Evolutionary conservation across 1,284 basidiomycete genomes (phyloP).

Genomic region (Termitomyces sp.): DNA sequence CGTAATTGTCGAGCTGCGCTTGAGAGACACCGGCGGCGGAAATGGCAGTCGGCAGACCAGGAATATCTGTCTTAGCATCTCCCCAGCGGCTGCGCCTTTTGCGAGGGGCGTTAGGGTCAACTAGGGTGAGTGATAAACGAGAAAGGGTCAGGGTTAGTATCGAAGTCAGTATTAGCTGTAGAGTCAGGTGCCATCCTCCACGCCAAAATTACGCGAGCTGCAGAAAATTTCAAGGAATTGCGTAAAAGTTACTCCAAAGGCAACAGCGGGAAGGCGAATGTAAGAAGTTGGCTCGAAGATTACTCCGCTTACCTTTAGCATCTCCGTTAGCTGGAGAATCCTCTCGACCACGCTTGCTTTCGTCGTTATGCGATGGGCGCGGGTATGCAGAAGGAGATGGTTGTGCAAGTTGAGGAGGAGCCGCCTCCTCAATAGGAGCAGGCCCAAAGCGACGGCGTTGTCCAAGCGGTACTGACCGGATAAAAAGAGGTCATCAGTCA

Average conservation of each 20-base stretch:
- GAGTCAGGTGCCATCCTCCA: conserved; percentile 31
- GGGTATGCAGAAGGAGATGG: conserved; percentile 81
- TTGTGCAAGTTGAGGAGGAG: conserved; percentile 77
- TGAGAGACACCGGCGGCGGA: conserved; percentile 87
- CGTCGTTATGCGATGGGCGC: conserved; percentile 51
- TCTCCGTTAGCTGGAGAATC: conserved; percentile 50
- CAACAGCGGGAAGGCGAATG: conserved; percentile 10
- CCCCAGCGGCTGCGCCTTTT: conserved; percentile 96
- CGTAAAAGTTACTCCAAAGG: conserved; percentile 18
- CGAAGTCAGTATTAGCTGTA: conserved; percentile 44
- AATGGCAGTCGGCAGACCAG: conserved; percentile 89
- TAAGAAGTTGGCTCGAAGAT: conserved; percentile 10
- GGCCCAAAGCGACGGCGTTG: conserved; percentile 86
- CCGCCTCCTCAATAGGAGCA: conserved; percentile 68
- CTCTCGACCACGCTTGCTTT: conserved; percentile 53
- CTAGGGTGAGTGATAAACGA: conserved; percentile 42
- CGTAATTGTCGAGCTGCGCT: conserved; percentile 92
- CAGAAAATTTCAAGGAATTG: conserved; percentile 12
- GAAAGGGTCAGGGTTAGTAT: conserved; percentile 53
- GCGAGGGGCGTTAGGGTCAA: conserved; percentile 77
- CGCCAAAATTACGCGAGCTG: conserved; percentile 24
- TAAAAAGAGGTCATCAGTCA: conserved; percentile 19
- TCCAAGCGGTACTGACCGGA: conserved; percentile 62
- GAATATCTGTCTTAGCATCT: conserved; percentile 82
- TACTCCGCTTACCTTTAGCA: conserved; percentile 50